Evolutionary conservation across 176 grass and related monocot genomes (phyloP).

Genomic region (Cymbopogon citratus): DNA sequence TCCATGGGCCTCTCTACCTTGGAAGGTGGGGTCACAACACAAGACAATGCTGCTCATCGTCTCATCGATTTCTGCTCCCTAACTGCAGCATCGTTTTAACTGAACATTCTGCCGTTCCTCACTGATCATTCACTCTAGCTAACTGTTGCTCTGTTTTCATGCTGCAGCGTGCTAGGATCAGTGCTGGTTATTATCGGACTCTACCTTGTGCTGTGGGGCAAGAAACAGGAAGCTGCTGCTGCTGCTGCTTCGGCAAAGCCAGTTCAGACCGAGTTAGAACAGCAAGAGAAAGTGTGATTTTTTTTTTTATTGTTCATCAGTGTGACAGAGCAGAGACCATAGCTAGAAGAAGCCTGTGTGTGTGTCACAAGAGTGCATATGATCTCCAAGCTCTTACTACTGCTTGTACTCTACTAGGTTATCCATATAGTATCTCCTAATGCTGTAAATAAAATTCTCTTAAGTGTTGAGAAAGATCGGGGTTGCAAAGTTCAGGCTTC

Average conservation of each 20-base stretch:
- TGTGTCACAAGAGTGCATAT: background rate
- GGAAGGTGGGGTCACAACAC: slow-evolving; percentile 46
- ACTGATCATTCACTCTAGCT: background rate
- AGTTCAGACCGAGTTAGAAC: background rate
- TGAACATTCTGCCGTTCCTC: too few relatives aligned
- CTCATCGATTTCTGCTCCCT: background rate
- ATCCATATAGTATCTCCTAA: background rate
- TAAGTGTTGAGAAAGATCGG: background rate
- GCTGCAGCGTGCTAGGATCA: slow-evolving; percentile 67
- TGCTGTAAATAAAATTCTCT: background rate
- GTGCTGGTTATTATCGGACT: slow-evolving; percentile 60
- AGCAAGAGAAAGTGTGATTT: slow-evolving; percentile 31
- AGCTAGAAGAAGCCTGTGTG: background rate
- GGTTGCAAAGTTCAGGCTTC: background rate
- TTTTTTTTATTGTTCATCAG: background rate
- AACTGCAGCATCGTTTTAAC: too few relatives aligned
- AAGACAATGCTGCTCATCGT: background rate
- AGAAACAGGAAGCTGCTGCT: slow-evolving; percentile 45
- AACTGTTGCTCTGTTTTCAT: slow-evolving; percentile 2
- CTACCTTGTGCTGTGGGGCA: slow-evolving; percentile 88
- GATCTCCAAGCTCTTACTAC: background rate
- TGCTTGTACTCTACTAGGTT: background rate
- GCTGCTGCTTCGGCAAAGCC: background rate
- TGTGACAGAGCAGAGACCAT: background rate
- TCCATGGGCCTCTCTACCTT: slow-evolving; percentile 66